Conservation (phyloP, 495 filamentous ascomycete genomes). For the Tuber umbilicatum region DNA sequence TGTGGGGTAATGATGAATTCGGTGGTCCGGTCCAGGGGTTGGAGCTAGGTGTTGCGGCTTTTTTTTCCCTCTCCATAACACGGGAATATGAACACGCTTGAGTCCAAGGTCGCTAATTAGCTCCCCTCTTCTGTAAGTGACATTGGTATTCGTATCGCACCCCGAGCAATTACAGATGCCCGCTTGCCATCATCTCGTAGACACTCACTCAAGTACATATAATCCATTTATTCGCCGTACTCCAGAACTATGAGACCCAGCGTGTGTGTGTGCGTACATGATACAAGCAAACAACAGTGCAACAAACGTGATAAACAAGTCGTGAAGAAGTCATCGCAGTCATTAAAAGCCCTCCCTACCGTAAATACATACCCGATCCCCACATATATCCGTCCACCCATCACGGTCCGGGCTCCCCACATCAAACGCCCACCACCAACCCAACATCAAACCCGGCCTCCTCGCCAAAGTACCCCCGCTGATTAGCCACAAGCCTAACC, state of each 20-base stretch:
- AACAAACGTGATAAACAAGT: neutral
- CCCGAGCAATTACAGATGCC: neutral
- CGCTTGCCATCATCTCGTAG: neutral
- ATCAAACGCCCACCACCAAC: slow-evolving; percentile 24
- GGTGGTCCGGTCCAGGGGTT: neutral
- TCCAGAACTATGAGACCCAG: neutral
- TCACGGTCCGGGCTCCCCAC: too few relatives aligned
- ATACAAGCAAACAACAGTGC: neutral
- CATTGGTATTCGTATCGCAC: neutral
- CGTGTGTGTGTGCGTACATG: neutral
- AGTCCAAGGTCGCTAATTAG: neutral
- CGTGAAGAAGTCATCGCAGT: neutral
- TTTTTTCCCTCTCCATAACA: neutral
- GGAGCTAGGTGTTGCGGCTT: neutral
- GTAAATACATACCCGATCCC: neutral
- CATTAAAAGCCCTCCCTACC: neutral
- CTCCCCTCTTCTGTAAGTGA: neutral
- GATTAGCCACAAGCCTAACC: slow-evolving; percentile 50
- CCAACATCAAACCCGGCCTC: slow-evolving; percentile 24
- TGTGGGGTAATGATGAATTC: neutral
- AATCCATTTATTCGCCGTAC: neutral
- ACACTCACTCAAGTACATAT: neutral
- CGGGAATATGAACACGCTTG: neutral
- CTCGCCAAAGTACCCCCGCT: slow-evolving; percentile 47
- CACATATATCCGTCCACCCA: too few relatives aligned